Evolutionary conservation across 495 filamentous ascomycete genomes (phyloP).

Genomic region (Lindgomyces ingoldianus): DNA sequence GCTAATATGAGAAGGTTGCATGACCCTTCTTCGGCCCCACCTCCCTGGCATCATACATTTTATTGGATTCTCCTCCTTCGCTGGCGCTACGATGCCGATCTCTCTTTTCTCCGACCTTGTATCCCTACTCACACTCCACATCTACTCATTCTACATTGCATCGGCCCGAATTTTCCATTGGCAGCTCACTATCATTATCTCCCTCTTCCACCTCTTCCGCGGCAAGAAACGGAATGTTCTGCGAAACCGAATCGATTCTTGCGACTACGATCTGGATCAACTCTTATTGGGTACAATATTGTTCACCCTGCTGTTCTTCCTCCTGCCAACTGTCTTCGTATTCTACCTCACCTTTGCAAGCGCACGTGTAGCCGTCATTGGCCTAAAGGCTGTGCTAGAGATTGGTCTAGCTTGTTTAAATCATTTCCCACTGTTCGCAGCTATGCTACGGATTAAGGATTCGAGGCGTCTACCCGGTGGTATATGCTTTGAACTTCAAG

Average conservation of each 20-base stretch:
- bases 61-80: conserved; percentile 92
- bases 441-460: conserved; percentile 97
- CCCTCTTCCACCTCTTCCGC: conserved; percentile 95
- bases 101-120: conserved; percentile 93
- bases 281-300: conserved; percentile 94
- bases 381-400: conserved; percentile 84
- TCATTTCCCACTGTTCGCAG: conserved; percentile 95
- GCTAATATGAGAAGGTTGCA: conserved; percentile 56
- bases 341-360: conserved; percentile 97
- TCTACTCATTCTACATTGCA: conserved; percentile 96
- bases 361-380: conserved; percentile 92
- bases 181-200: conserved; percentile 94
- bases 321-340: conserved; percentile 90
- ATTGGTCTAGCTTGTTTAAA: conserved; percentile 91
- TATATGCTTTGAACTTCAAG: conserved; percentile 85
- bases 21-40: conserved; percentile 70
- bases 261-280: conserved; percentile 98
- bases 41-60: conserved; percentile 87
- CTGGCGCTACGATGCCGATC: conserved; percentile 94
- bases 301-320: conserved; percentile 93
- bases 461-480: conserved; percentile 87
- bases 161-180: conserved; percentile 96
- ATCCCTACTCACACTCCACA: conserved; percentile 89
- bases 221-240: conserved; percentile 98
- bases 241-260: conserved; percentile 95